Evolutionary conservation across 257 asterid genomes (phyloP), one percentile per base, ranked within the genome.

Genomic region (Forsythia suspensa): DNA sequence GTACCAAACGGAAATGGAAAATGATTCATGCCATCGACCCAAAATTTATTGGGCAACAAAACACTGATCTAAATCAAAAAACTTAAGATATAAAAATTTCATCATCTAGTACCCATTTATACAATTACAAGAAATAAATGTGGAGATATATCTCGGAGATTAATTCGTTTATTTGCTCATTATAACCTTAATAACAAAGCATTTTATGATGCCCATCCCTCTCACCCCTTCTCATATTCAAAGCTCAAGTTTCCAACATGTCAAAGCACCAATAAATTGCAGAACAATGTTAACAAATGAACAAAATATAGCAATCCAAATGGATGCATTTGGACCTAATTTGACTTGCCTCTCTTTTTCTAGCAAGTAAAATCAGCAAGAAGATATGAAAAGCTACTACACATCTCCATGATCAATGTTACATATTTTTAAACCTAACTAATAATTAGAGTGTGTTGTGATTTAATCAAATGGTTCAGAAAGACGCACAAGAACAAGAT

Each of bases 401-500:
- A 61, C 38, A 29, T 29, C 16, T 21, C 70, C 70, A 24, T 4
- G 39, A 29, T 63, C 70, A 21, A 63, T 10, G 70, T 63, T 63
- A 63, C 70, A 63, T 24, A 29, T 11, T 63, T 29, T 63, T 24
- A 24, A 63, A 29, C 70, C 70, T 63, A 24, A 29, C 70, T 63
- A 21, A 11, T 11, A 63, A 63, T 63, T 29, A 24, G 70, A 63
- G 2, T 4, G 16, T 46, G 10, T 8, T 51, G 48, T 68, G 66
- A 72, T 70, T 80, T 73, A 82, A 73, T 73, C 79, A 69, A 34
- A 72, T 42, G 74, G 77, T 61, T 88, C 77, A 84, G 15, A 83
- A 67, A 44, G 90, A 86, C 1, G 86, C 82, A 80, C 80, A 85
- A 73, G 86, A 92, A 80, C 99, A 95, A 84, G 95, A 91, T 10